phyloP scores from a whole-genome alignment of 768 basidiomycete species.

The Suillus sp. region DNA sequence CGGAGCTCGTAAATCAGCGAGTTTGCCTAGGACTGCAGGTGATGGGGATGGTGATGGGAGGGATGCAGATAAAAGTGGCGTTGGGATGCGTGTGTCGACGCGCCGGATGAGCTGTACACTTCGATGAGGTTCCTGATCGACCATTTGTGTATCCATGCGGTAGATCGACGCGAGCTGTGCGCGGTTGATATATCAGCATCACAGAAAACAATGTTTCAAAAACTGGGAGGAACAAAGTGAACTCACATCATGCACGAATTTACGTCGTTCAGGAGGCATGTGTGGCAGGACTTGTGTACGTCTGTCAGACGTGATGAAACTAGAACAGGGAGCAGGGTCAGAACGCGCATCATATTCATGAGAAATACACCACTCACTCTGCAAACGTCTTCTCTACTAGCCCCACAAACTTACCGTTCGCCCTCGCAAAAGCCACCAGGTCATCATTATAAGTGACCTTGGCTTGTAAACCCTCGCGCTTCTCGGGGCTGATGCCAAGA shows the following conservation, averaged over 20 bases:
- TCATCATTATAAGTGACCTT: constrained; percentile 63
- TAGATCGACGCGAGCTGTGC: constrained; percentile 74
- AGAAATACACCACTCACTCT: constrained; percentile 56
- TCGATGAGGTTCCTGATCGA: constrained; percentile 90
- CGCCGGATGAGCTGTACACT: constrained; percentile 83
- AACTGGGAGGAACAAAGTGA: not conserved
- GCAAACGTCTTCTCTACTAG: constrained; percentile 81
- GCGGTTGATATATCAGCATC: not conserved
- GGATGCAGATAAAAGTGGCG: constrained; percentile 52
- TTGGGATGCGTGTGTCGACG: constrained; percentile 79
- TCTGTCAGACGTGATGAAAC: constrained; percentile 72
- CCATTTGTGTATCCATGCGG: constrained; percentile 79
- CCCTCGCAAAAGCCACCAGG: constrained; percentile 57
- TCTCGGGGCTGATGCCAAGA: constrained; percentile 73
- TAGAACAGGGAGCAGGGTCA: constrained; percentile 25
- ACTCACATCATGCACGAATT: constrained; percentile 80
- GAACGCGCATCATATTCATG: constrained; percentile 21
- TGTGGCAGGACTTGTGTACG: constrained; percentile 73
- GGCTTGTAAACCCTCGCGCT: constrained; percentile 34
- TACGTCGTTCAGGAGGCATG: constrained; percentile 77
- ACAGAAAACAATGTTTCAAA: not conserved
- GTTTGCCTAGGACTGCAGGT: constrained; percentile 54
- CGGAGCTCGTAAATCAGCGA: constrained; percentile 52
- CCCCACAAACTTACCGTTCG: constrained; percentile 64
- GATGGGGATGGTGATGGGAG: not conserved